Evolutionary conservation across 306 rosid genomes (phyloP).

Genomic region (Rosa persica): DNA sequence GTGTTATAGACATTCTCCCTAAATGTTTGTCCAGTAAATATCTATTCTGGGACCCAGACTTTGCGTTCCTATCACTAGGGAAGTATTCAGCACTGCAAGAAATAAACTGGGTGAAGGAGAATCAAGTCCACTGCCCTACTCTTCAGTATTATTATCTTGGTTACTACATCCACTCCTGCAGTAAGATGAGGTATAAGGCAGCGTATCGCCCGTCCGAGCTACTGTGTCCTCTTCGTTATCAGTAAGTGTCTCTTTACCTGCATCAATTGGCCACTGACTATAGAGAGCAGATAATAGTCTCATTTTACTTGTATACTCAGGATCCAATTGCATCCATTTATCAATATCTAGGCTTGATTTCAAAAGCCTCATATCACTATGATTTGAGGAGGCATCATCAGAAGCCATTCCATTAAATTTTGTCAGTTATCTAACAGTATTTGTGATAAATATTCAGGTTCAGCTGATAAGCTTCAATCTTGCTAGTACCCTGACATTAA

Average conservation of each 20-base stretch:
- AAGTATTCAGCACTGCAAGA: constrained; percentile 92
- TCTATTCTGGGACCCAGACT: constrained; percentile 97
- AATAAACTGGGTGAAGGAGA: constrained; percentile 87
- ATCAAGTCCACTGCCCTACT: constrained; percentile 67
- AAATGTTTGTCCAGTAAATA: constrained; percentile 93
- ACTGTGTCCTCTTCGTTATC: constrained; percentile 86
- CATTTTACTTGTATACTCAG: background rate
- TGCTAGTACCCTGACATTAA: background rate
- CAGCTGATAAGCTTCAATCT: background rate
- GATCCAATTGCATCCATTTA: constrained; percentile 3
- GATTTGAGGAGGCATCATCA: background rate
- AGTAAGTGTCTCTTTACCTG: constrained; percentile 58
- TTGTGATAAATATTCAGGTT: background rate
- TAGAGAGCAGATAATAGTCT: background rate
- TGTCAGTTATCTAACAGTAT: background rate
- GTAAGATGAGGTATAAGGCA: constrained; percentile 97
- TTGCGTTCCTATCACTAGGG: constrained; percentile 89
- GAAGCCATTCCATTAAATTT: background rate
- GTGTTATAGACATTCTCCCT: constrained; percentile 94
- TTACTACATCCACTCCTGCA: constrained; percentile 88
- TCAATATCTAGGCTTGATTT: background rate
- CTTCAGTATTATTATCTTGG: constrained; percentile 94
- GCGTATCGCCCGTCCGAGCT: constrained; percentile 85
- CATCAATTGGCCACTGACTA: background rate
- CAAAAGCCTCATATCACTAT: background rate